These are phyloP conservation scores for Collybia mongolica DNA, from an alignment of 768 basidiomycete species.

Conservation along the genomic window DNA sequence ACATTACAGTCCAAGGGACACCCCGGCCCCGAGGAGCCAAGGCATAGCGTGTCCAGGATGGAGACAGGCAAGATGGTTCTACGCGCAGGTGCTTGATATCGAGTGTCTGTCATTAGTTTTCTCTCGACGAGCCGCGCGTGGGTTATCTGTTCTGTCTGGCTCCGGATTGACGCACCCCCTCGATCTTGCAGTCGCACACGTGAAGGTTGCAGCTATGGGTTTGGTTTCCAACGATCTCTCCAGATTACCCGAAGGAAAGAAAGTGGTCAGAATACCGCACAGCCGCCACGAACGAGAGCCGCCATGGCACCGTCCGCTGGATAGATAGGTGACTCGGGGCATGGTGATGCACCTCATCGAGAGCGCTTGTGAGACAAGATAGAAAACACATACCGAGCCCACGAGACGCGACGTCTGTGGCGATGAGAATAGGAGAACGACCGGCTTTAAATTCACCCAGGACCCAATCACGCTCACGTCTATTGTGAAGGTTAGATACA, in stretches of 20 bases:
- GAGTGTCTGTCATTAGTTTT: constrained; percentile 20
- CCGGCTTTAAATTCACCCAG: constrained; percentile 97
- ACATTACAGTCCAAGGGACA: constrained; percentile 34
- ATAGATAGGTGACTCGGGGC: constrained; percentile 18
- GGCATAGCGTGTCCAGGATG: constrained; percentile 46
- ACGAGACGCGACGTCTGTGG: constrained; percentile 99
- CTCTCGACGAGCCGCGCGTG: constrained; percentile 10
- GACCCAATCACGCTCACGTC: constrained; percentile 99
- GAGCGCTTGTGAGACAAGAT: constrained; percentile 58
- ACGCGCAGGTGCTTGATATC: constrained; percentile 40
- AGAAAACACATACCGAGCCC: constrained; percentile 91
- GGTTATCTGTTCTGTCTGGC: constrained; percentile 8
- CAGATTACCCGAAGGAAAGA: constrained; percentile 35
- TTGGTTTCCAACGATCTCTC: constrained; percentile 13
- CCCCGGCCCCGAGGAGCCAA: constrained; percentile 34
- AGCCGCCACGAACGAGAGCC: constrained; percentile 18
- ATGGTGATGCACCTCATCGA: constrained; percentile 23
- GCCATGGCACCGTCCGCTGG: constrained; percentile 14
- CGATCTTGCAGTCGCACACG: constrained; percentile 2
- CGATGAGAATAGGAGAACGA: constrained; percentile 95
- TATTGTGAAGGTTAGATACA: constrained; percentile 23
- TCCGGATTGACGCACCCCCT: constrained; percentile 8
- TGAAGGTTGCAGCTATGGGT: constrained; percentile 6
- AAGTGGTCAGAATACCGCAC: constrained; percentile 19
- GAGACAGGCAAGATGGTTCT: constrained; percentile 53